A percentile compares a stretch with the other conserved stretches of the same genome.
Conservation (phyloP, 257 asterid species). For the Rauvolfia tetraphylla region DNA sequence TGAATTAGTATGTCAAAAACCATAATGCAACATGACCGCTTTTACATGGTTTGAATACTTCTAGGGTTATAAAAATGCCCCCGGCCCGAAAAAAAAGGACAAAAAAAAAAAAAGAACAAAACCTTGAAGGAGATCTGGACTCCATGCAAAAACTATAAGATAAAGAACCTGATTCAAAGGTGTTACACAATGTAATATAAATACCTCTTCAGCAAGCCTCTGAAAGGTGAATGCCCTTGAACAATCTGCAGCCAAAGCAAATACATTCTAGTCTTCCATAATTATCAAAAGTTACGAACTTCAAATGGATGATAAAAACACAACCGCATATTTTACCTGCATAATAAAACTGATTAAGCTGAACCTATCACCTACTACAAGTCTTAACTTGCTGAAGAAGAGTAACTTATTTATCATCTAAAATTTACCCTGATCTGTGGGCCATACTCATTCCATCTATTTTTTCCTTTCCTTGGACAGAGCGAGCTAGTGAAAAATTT, state of each 20-base stretch:
- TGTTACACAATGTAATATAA: background rate
- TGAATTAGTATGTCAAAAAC: background rate
- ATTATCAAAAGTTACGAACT: background rate
- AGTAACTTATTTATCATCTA: background rate
- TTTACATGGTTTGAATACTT: background rate
- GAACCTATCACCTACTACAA: background rate
- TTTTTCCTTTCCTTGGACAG: background rate
- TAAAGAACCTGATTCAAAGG: background rate
- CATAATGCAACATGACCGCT: background rate
- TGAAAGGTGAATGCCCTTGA: slow-evolving; percentile 66
- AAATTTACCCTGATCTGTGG: background rate
- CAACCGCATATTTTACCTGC: background rate
- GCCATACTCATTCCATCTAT: background rate
- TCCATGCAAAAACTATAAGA: background rate
- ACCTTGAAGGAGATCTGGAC: background rate
- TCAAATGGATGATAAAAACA: background rate
- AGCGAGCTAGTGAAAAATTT: background rate
- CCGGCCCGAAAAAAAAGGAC: no score
- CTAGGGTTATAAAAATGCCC: background rate
- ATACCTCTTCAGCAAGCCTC: slow-evolving; percentile 51
- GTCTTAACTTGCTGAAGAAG: background rate
- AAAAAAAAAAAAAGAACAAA: background rate
- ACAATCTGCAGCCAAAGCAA: slow-evolving; percentile 43
- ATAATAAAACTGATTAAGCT: background rate
- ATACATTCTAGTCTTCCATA: slow-evolving; percentile 11